Conservation (phyloP, 2,329 filamentous ascomycete species). For the Aspergillus intermedius region DNA sequence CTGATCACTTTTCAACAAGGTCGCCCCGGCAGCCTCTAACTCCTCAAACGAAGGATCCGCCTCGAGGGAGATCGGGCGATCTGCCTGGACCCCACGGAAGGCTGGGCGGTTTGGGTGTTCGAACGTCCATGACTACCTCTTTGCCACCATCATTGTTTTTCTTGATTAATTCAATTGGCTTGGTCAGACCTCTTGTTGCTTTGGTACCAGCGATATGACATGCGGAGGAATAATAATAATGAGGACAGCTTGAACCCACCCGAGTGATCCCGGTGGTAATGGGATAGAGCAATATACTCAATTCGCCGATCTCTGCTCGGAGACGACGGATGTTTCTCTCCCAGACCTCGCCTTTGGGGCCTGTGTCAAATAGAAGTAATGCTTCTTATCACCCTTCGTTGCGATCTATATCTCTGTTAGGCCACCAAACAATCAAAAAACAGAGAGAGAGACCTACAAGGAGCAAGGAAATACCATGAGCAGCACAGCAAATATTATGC, state of each 20-base stretch:
- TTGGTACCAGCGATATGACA: background rate
- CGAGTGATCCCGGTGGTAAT: conserved; percentile 6
- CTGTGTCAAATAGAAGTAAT: conserved; percentile 5
- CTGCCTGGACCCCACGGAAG: conserved; percentile 2
- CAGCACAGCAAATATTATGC: conserved; percentile 5
- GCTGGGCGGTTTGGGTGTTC: conserved; percentile 3
- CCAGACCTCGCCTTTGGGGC: conserved; percentile 3
- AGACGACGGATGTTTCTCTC: conserved; percentile 3
- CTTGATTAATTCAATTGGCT: conserved; percentile 2
- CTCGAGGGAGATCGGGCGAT: conserved; percentile 3
- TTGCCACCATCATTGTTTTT: background rate
- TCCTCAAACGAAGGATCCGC: conserved; percentile 6
- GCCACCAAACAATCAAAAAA: no score
- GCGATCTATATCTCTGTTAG: background rate
- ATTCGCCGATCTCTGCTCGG: conserved; percentile 1
- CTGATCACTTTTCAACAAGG: conserved; percentile 1
- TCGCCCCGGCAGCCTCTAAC: conserved; percentile 1
- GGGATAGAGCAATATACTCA: conserved; percentile 3
- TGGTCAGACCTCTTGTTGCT: conserved; percentile 2
- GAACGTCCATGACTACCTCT: conserved; percentile 1
- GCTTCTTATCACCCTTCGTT: conserved; percentile 4
- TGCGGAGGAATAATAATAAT: no score
- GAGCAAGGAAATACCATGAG: conserved; percentile 4
- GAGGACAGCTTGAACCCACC: background rate
- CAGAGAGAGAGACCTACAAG: background rate